These are phyloP conservation scores for Ochetophila trinervis DNA, from an alignment of 306 rosid genomes.

Conservation along the genomic window DNA sequence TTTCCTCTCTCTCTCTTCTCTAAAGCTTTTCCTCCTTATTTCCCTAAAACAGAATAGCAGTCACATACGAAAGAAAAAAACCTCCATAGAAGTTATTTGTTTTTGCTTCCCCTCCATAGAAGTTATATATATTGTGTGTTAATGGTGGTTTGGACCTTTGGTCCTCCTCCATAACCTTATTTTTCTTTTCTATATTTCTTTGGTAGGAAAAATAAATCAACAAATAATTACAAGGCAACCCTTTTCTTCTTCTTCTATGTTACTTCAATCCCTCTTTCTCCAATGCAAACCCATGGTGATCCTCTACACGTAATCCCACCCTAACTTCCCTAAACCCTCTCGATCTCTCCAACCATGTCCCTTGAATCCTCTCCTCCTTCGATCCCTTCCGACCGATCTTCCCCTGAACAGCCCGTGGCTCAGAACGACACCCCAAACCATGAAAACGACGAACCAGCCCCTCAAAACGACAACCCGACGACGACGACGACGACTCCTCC, in stretches of 20 bases:
- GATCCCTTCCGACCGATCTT: conserved; percentile 54
- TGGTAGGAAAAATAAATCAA: conserved; percentile 9
- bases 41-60: too few species aligned
- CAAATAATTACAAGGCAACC: not conserved
- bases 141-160: conserved; percentile 61
- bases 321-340: conserved; percentile 47
- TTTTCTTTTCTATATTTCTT: conserved; percentile 20
- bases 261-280: conserved; percentile 21
- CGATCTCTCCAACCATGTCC: conserved; percentile 65
- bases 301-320: conserved; percentile 52
- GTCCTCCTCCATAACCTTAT: conserved; percentile 31
- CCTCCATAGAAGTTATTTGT: too few species aligned
- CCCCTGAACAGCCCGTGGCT: conserved; percentile 34
- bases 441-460: conserved; percentile 21
- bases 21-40: too few species aligned
- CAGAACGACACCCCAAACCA: conserved; percentile 30
- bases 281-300: conserved; percentile 58
- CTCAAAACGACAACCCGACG: conserved; percentile 42
- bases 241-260: conserved; percentile 4
- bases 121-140: not conserved
- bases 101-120: too few species aligned
- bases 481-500: conserved; percentile 19
- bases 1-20: too few species aligned
- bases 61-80: too few species aligned
- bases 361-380: conserved; percentile 54